Conservation (phyloP, 2,329 filamentous ascomycete genomes). For the Ilyonectria sp. region DNA sequence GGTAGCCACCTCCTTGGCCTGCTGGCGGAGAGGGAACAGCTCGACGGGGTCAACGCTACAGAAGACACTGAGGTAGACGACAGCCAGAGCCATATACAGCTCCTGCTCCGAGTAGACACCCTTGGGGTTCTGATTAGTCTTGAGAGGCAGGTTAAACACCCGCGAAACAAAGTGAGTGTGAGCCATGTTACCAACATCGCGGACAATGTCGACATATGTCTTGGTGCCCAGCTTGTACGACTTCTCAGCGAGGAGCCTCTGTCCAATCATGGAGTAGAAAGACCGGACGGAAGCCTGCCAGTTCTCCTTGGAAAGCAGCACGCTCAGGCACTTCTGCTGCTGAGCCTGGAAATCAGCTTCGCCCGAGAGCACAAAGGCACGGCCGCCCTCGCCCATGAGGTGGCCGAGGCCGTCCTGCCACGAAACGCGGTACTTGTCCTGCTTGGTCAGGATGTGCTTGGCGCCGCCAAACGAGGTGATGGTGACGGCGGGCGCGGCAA, state of each 20-base stretch:
- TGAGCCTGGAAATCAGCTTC: constrained; percentile 63
- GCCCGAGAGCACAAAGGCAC: constrained; percentile 70
- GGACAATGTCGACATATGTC: constrained; percentile 79
- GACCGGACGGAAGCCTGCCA: constrained; percentile 75
- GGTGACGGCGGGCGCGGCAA: constrained; percentile 65
- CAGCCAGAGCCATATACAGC: constrained; percentile 73
- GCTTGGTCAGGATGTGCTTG: constrained; percentile 73
- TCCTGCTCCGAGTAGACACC: constrained; percentile 71
- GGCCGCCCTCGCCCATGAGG: constrained; percentile 70
- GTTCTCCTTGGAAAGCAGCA: constrained; percentile 72
- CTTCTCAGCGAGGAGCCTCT: constrained; percentile 75
- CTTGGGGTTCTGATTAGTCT: constrained; percentile 71
- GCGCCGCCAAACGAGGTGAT: constrained; percentile 74
- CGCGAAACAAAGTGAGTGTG: constrained; percentile 76
- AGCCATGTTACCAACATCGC: constrained; percentile 78
- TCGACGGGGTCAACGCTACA: constrained; percentile 77
- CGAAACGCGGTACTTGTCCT: constrained; percentile 73
- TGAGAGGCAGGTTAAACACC: constrained; percentile 77
- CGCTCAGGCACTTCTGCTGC: constrained; percentile 68
- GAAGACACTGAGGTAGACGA: constrained; percentile 77
- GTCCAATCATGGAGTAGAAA: constrained; percentile 77
- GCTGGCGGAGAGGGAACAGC: constrained; percentile 75
- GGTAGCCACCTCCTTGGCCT: constrained; percentile 68
- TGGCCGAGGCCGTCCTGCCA: constrained; percentile 76
- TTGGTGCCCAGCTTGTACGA: constrained; percentile 70